phyloP scores from a whole-genome alignment of 2,329 filamentous ascomycete genomes.

The Penicillium olsonii region DNA sequence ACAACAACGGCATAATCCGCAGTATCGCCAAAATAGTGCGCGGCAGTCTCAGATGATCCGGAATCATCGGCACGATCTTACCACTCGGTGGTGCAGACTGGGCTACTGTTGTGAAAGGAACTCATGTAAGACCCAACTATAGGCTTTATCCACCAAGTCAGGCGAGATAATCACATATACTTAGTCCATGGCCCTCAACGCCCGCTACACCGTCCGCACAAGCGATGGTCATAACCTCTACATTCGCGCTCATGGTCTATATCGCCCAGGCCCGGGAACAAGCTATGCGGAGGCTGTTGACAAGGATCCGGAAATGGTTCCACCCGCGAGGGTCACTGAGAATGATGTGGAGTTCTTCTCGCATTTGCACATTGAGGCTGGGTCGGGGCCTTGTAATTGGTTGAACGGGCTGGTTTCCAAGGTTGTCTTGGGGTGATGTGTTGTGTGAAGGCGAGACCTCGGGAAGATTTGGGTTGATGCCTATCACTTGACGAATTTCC shows the following conservation, averaged over 20 bases:
- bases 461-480: constrained; percentile 28
- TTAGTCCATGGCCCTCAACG: constrained; percentile 27
- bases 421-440: constrained; percentile 28
- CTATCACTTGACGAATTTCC: constrained; percentile 28
- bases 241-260: constrained; percentile 28
- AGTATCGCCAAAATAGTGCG: constrained; percentile 25
- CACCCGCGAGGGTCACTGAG: constrained; percentile 20
- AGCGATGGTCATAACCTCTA: constrained; percentile 24
- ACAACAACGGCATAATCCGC: constrained; percentile 21
- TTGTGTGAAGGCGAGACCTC: constrained; percentile 22
- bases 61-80: constrained; percentile 22
- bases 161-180: too few species aligned
- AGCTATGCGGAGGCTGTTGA: constrained; percentile 25
- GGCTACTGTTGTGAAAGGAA: constrained; percentile 27
- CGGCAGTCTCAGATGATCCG: constrained; percentile 26
- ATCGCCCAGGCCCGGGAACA: constrained; percentile 25
- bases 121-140: constrained; percentile 17
- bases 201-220: constrained; percentile 25
- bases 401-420: constrained; percentile 28
- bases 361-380: constrained; percentile 25
- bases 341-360: constrained; percentile 30
- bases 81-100: constrained; percentile 26
- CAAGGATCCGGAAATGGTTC: constrained; percentile 9
- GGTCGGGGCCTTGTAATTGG: constrained; percentile 25
- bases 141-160: too few species aligned